Evolutionary conservation across 257 asterid species (phyloP).

Genomic region (Phtheirospermum japonicum): DNA sequence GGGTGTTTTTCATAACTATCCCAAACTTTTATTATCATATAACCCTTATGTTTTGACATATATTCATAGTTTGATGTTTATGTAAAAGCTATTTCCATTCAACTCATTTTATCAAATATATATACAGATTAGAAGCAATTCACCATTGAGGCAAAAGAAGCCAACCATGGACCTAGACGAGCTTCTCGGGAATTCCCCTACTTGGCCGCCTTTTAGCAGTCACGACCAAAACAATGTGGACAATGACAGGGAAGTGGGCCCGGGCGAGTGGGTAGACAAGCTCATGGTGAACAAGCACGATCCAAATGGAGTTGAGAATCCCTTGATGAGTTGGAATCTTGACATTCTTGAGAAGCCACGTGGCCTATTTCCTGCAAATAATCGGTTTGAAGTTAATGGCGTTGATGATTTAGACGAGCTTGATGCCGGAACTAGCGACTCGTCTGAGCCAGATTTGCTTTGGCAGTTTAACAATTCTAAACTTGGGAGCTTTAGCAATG

Average conservation of each 20-base stretch:
- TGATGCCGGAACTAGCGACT: conserved; percentile 81
- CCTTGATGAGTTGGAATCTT: conserved; percentile 19
- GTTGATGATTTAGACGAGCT: conserved; percentile 73
- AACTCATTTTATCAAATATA: not conserved
- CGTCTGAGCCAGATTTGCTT: conserved; percentile 84
- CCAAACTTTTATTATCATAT: too few species aligned
- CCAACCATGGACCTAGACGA: conserved; percentile 80
- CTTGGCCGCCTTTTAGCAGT: conserved; percentile 53
- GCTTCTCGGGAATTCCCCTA: conserved; percentile 67
- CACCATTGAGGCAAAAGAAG: conserved; percentile 54
- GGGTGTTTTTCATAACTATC: too few species aligned
- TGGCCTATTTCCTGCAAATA: conserved; percentile 39
- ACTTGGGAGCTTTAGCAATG: conserved; percentile 45
- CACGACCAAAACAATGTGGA: conserved; percentile 41
- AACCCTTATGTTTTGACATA: too few species aligned
- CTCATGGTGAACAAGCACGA: conserved; percentile 93
- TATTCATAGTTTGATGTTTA: too few species aligned
- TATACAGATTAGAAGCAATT: conserved; percentile 49
- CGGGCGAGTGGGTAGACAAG: conserved; percentile 97
- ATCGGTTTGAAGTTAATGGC: conserved; percentile 41
- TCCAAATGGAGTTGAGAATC: conserved; percentile 34
- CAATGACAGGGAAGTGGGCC: conserved; percentile 63
- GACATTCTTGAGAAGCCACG: conserved; percentile 38
- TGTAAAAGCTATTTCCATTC: too few species aligned
- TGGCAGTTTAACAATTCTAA: conserved; percentile 80